Evolutionary conservation across 1,284 basidiomycete species (phyloP).

Genomic region (Schizophyllum amplum): DNA sequence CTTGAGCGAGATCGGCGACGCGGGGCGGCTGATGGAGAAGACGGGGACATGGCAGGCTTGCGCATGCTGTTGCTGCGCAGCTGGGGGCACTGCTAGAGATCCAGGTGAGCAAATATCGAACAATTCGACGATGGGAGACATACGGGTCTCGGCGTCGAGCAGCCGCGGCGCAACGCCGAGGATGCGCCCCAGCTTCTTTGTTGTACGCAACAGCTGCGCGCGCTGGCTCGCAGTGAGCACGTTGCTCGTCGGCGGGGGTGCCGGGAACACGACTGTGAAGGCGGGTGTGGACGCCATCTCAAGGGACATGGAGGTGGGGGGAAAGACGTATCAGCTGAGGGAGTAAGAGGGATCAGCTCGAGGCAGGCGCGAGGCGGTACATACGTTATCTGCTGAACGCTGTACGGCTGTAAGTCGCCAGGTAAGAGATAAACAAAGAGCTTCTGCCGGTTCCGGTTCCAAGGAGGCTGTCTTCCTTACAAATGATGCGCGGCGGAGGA

Average conservation of each 20-base stretch:
- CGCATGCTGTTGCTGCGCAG: neutral
- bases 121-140: no score
- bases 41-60: neutral
- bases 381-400: neutral
- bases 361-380: neutral
- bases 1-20: no score
- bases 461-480: no score
- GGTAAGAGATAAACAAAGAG: no score
- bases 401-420: neutral
- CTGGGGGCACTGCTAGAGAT: neutral
- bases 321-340: no score
- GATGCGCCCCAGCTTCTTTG: constrained; percentile 52
- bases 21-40: neutral
- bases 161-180: constrained; percentile 55
- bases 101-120: neutral
- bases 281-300: neutral
- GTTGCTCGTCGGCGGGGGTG: constrained; percentile 56
- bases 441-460: no score
- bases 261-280: constrained; percentile 35
- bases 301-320: neutral
- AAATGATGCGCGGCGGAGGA: no score
- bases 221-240: constrained; percentile 44
- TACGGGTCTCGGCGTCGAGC: constrained; percentile 26
- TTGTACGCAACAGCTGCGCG: constrained; percentile 45
- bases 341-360: neutral